These are phyloP conservation scores for Chaetoceros muelleri DNA, from an alignment of 108 stramenopile genomes.

Conservation along the genomic window DNA sequence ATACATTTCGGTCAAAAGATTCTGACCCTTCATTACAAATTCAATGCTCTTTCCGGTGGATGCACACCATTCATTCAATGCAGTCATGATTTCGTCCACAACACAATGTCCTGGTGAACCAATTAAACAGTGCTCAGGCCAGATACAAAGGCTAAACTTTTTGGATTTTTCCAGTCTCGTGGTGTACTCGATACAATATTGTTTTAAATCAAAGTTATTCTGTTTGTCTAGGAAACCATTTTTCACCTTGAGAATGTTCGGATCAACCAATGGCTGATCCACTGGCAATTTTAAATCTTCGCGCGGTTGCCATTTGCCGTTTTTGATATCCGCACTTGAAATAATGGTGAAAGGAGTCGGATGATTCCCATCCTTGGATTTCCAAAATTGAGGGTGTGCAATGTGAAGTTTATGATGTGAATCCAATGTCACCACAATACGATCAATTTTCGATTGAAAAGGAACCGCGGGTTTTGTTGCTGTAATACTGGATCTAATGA, in stretches of 20 bases:
- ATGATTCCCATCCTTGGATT: constrained; percentile 9
- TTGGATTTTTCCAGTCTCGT: constrained; percentile 52
- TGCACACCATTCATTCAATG: constrained; percentile 53
- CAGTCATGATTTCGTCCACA: constrained; percentile 37
- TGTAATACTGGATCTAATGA: constrained; percentile 35
- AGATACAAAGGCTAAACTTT: constrained; percentile 70
- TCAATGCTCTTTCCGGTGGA: constrained; percentile 48
- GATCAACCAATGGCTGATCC: too few relatives aligned
- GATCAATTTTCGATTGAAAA: constrained; percentile 43
- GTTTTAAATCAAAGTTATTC: constrained; percentile 23
- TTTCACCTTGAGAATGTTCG: neutral
- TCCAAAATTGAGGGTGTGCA: constrained; percentile 91
- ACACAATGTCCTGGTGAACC: constrained; percentile 64
- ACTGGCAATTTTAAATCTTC: constrained; percentile 19
- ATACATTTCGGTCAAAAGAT: constrained; percentile 87
- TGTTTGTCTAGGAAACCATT: constrained; percentile 2
- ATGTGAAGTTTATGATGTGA: constrained; percentile 87
- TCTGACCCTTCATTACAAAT: constrained; percentile 77
- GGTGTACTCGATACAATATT: constrained; percentile 56
- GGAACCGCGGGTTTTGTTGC: neutral
- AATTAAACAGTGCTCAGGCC: constrained; percentile 96
- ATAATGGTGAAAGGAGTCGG: constrained; percentile 87
- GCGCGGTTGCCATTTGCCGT: constrained; percentile 55
- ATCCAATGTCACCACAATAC: constrained; percentile 85
- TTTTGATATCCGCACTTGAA: constrained; percentile 35